Evolutionary conservation across 176 grass and related monocot genomes (phyloP).

Genomic region (Oryza punctata): DNA sequence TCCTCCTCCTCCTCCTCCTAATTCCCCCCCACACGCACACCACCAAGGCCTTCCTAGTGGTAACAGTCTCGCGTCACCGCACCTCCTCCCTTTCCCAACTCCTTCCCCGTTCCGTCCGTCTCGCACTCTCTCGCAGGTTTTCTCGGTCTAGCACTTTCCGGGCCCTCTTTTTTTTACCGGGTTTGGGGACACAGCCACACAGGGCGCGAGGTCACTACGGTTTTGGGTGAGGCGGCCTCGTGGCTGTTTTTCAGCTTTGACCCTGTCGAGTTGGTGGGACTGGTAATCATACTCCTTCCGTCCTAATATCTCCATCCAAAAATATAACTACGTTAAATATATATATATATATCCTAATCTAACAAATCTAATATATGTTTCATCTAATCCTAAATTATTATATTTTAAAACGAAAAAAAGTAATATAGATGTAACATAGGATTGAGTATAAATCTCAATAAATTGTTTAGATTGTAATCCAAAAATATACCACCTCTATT

Average conservation of each 20-base stretch:
- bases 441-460: no score
- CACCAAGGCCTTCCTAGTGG: background rate
- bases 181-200: background rate
- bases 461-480: no score
- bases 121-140: background rate
- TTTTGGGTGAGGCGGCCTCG: conserved; percentile 22
- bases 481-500: no score
- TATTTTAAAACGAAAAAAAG: no score
- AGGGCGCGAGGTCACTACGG: background rate
- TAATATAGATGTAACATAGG: no score
- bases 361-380: no score
- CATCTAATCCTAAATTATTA: no score
- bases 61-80: background rate
- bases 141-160: background rate
- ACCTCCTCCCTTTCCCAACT: background rate
- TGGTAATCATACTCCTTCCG: no score
- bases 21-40: background rate
- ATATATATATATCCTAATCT: no score
- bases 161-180: background rate
- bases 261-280: background rate
- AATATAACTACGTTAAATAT: no score
- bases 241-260: conserved; percentile 34
- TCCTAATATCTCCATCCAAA: no score
- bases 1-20: background rate
- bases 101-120: background rate